These are phyloP conservation scores for Alternaria burnsii DNA, from an alignment of 2,329 filamentous ascomycete genomes.

Conservation along the genomic window DNA sequence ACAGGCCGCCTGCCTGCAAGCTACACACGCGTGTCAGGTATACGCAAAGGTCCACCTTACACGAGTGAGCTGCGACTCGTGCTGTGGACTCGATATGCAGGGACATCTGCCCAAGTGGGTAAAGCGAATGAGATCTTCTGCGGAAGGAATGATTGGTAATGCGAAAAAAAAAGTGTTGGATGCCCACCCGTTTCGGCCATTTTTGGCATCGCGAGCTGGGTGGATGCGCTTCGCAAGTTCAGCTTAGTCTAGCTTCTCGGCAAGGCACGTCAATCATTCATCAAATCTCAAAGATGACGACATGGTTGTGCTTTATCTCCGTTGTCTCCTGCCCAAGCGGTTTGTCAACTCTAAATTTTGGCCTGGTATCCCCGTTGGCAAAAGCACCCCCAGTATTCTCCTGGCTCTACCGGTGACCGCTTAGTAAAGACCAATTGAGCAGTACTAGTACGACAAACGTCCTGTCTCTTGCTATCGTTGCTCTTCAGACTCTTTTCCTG, in stretches of 20 bases:
- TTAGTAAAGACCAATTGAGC: neutral
- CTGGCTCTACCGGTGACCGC: neutral
- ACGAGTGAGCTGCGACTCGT: constrained; percentile 8
- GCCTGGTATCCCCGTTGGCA: constrained; percentile 3
- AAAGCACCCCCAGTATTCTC: neutral
- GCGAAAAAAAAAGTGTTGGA: constrained; percentile 1
- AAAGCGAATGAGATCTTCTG: constrained; percentile 2
- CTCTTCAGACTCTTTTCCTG: neutral
- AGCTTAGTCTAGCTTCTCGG: constrained; percentile 13
- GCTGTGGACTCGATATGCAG: constrained; percentile 10
- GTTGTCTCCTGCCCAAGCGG: constrained; percentile 18
- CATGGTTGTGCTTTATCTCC: constrained; percentile 23
- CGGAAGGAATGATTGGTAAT: constrained; percentile 13
- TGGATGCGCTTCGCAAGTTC: constrained; percentile 5
- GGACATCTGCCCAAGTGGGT: constrained; percentile 3
- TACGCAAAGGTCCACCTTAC: neutral
- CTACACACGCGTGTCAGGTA: constrained; percentile 2
- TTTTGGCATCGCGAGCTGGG: neutral
- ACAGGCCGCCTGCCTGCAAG: neutral
- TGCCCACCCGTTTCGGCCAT: neutral
- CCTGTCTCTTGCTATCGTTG: neutral
- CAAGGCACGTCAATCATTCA: constrained; percentile 12
- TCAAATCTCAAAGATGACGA: constrained; percentile 25
- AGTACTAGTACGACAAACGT: neutral
- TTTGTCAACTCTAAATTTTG: constrained; percentile 20